Percentiles rank a stretch among this genome's conserved stretches.
Conservation (phyloP, 768 basidiomycete genomes). For the Pleurotus djamor region DNA sequence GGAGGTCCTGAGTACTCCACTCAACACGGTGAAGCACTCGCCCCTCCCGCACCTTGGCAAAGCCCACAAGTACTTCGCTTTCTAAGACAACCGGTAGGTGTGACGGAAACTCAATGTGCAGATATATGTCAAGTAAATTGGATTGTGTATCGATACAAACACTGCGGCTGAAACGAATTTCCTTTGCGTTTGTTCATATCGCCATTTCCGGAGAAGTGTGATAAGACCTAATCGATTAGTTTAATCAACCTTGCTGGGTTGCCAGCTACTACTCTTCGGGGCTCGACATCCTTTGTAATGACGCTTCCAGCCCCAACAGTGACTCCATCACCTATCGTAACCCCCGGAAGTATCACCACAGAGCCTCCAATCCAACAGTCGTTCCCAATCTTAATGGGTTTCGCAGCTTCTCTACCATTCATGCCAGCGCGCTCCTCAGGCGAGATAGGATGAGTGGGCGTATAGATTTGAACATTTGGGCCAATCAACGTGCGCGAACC, state of each 20-base stretch:
- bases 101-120: background rate
- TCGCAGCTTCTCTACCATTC: background rate
- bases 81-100: background rate
- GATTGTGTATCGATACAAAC: background rate
- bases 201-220: background rate
- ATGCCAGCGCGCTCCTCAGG: background rate
- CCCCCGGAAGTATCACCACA: constrained; percentile 4
- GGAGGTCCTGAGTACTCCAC: background rate
- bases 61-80: background rate
- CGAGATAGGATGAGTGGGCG: constrained; percentile 1
- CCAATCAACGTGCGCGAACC: constrained; percentile 1
- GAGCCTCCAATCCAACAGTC: constrained; percentile 11
- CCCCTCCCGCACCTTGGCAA: background rate
- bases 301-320: constrained; percentile 11
- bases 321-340: constrained; percentile 7
- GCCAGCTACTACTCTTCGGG: background rate
- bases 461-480: constrained; percentile 4
- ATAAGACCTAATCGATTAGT: background rate
- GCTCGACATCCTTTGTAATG: constrained; percentile 8
- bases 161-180: background rate
- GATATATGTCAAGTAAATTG: background rate
- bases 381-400: constrained; percentile 3
- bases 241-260: constrained; percentile 3
- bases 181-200: background rate
- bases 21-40: background rate